Evolutionary conservation across 495 filamentous ascomycete genomes (phyloP), one percentile per base, ranked within the genome.

Genomic region (Tuber umbilicatum): DNA sequence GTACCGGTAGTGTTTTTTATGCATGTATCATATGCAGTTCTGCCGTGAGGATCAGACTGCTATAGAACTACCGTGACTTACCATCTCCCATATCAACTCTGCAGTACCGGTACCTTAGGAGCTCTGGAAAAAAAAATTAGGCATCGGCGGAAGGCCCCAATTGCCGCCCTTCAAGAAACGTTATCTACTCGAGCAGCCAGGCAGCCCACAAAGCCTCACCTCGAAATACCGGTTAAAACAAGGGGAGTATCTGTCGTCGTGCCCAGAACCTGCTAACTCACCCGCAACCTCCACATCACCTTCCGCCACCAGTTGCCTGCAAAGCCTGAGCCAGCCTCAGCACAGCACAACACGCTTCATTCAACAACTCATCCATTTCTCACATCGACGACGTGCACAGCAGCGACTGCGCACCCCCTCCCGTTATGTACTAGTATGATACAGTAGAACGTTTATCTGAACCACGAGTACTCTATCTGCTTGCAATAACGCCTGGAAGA

Each of bases 301-400:
- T 21, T 64, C 55, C 27, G 55, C 55, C 55, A 64, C 55, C 55
- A 10, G 12, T 31, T 31, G 55, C n/a, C 55, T 64, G 55, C 27
- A 17, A 64, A 27, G n/a, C 55, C 55, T 64, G 55, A 64, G 12
- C 12, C 14, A 64, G 55, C 55, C 55, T 64, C 55, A 64, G 27
- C n/a, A 64, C 55, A 64, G 55, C 55, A 64, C n/a, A 64, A 64
- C 55, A 64, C 55, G 31, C 55, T 31, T 31, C 55, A 27, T 31
- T 64, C 55, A 64, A 64, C 55, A 64, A 64, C 55, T 64, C 55
- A 64, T 17, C 55, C 55, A 64, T 31, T 64, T 64, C 55, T 31
- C 55, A 64, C 55, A 31, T 64, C n/a, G 17, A 64, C n/a, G 6
- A 31, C 55, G n/a, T 64, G 55, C 55, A 31, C 55, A 17, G n/a